A percentile compares a stretch with the other conserved stretches of the same genome.
Conservation (phyloP, 345 rosid species). For the Geranium brycei region DNA sequence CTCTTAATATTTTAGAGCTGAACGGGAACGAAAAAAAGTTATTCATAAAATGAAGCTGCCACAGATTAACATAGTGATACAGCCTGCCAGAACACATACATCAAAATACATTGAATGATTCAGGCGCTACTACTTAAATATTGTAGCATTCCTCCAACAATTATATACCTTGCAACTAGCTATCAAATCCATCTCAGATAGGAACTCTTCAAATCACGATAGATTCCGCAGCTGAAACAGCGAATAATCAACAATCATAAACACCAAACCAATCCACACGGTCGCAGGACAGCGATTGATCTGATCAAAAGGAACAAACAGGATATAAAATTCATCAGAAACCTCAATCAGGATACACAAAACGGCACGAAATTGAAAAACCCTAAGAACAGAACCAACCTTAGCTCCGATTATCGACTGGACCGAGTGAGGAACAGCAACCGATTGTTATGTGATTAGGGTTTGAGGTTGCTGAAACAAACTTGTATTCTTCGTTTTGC, state of each 20-base stretch:
- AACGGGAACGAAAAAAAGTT: background rate
- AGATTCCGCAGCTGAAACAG: conserved; percentile 14
- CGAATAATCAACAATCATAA: conserved; percentile 18
- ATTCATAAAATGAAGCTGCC: background rate
- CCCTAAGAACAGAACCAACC: conserved; percentile 2
- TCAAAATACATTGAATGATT: background rate
- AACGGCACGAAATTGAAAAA: conserved; percentile 3
- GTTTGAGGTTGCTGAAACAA: conserved; percentile 22
- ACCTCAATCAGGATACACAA: conserved; percentile 8
- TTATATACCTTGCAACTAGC: background rate
- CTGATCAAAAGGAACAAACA: conserved; percentile 15
- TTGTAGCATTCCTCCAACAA: no score
- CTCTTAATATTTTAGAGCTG: no score
- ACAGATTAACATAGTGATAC: no score
- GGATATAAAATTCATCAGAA: conserved; percentile 10
- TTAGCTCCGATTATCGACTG: background rate
- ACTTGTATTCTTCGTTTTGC: conserved; percentile 7
- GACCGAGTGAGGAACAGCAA: background rate
- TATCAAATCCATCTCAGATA: conserved; percentile 56
- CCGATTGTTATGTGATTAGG: conserved; percentile 21
- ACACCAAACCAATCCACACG: conserved; percentile 16
- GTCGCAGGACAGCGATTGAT: conserved; percentile 26
- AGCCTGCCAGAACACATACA: background rate
- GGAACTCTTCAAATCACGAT: conserved; percentile 12
- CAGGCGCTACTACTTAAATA: background rate